phyloP scores from a whole-genome alignment of 208 protist species.

The Entamoeba histolytica region DNA sequence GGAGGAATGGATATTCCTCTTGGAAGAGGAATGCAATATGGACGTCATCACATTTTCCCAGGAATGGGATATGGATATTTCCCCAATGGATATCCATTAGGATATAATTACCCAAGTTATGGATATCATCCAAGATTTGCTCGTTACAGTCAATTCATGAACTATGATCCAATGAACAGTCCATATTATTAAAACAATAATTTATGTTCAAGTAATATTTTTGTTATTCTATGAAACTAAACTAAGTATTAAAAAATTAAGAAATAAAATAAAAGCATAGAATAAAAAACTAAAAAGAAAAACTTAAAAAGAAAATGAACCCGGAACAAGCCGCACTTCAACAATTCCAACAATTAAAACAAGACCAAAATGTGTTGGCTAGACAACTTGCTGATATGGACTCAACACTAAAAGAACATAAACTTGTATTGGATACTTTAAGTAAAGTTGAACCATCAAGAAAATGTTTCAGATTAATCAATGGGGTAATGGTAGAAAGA shows the following conservation, averaged over 20 bases:
- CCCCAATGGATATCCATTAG: neutral
- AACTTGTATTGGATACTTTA: neutral
- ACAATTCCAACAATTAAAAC: neutral
- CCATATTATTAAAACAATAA: neutral
- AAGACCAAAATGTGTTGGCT: neutral
- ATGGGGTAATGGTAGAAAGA: neutral
- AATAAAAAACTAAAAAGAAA: neutral
- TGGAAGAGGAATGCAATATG: neutral
- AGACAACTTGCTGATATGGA: neutral
- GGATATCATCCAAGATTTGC: neutral
- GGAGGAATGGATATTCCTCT: neutral
- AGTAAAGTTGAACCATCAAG: neutral
- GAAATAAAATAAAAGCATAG: too few species aligned
- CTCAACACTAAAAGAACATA: neutral
- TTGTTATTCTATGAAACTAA: neutral
- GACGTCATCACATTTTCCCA: neutral
- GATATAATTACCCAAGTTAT: neutral
- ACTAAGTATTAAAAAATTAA: neutral
- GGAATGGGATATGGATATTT: neutral
- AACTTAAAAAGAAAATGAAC: neutral
- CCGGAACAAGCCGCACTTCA: neutral
- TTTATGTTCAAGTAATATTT: neutral
- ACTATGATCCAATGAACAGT: neutral
- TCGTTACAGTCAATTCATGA: neutral
- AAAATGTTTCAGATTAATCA: neutral